phyloP scores from a whole-genome alignment of 176 grass and related monocot genomes.

The Saccharum spontaneum region DNA sequence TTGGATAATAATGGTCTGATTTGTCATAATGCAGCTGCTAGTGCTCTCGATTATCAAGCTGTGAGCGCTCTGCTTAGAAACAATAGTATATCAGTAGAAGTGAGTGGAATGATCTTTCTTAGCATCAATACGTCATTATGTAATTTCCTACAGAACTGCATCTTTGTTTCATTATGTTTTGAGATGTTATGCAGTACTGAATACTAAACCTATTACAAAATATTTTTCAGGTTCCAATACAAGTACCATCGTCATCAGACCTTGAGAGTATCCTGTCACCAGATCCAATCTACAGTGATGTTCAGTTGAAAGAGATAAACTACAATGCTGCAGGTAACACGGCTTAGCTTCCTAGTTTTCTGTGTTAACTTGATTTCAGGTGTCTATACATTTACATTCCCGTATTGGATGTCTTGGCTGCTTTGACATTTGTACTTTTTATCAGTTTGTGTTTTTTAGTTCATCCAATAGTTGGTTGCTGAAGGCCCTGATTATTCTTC shows the following conservation, averaged over 20 bases:
- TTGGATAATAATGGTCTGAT: background rate
- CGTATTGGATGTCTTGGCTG: constrained; percentile 14
- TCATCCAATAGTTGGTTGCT: constrained; percentile 23
- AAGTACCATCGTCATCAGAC: constrained; percentile 52
- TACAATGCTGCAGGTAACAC: constrained; percentile 54
- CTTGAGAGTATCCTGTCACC: constrained; percentile 65
- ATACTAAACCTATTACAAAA: constrained; percentile 31
- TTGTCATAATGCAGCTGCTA: background rate
- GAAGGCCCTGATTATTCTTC: constrained; percentile 28
- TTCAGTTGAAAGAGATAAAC: constrained; percentile 61
- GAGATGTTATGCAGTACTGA: constrained; percentile 20
- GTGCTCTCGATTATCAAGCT: constrained; percentile 2
- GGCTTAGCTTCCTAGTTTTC: constrained; percentile 13
- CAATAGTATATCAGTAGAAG: constrained; percentile 24
- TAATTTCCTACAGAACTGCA: constrained; percentile 27
- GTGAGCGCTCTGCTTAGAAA: background rate
- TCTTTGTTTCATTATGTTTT: constrained; percentile 24
- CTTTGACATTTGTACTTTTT: background rate
- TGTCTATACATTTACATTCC: constrained; percentile 20
- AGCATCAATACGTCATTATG: background rate
- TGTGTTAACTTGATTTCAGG: background rate
- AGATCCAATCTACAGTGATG: constrained; percentile 59
- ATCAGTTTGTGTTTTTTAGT: constrained; percentile 17
- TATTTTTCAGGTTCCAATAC: constrained; percentile 63
- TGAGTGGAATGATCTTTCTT: constrained; percentile 5